Evolutionary conservation across 169 alveolate genomes (phyloP).

Genomic region (Plasmodium coatneyi): DNA sequence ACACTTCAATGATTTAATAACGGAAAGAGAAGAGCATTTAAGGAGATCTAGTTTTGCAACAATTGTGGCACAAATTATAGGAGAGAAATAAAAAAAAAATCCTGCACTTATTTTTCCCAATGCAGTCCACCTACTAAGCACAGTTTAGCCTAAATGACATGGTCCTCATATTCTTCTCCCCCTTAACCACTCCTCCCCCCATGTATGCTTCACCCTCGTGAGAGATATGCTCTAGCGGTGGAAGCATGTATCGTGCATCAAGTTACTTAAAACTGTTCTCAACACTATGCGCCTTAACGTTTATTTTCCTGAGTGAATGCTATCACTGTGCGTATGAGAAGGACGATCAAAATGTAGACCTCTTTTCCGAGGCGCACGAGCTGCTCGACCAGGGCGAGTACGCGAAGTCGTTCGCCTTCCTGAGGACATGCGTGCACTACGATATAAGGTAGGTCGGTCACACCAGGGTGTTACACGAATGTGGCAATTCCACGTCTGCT

Average conservation of each 20-base stretch:
- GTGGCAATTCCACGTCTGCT: background rate
- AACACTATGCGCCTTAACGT: background rate
- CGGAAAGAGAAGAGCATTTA: background rate
- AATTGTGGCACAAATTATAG: background rate
- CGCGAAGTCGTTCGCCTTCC: conserved; percentile 26
- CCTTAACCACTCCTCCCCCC: background rate
- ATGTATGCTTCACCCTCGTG: background rate
- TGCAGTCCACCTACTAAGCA: background rate
- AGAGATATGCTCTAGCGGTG: conserved; percentile 20
- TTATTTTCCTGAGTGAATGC: background rate
- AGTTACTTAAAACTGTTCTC: conserved; percentile 4
- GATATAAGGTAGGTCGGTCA: conserved; percentile 40
- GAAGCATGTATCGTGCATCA: conserved; percentile 33
- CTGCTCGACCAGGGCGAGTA: conserved; percentile 47
- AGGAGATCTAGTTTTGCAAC: background rate
- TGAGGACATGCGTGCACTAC: conserved; percentile 49
- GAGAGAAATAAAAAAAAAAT: background rate
- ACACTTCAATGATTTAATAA: background rate
- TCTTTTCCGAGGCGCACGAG: conserved; percentile 52
- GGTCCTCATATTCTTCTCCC: background rate
- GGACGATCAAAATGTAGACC: background rate
- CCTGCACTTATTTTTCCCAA: background rate
- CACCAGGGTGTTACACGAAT: background rate
- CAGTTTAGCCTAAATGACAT: background rate
- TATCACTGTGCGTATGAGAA: conserved; percentile 8